These are phyloP conservation scores for Iberis amara DNA, from an alignment of 441 rosid genomes.

Conservation along the genomic window DNA sequence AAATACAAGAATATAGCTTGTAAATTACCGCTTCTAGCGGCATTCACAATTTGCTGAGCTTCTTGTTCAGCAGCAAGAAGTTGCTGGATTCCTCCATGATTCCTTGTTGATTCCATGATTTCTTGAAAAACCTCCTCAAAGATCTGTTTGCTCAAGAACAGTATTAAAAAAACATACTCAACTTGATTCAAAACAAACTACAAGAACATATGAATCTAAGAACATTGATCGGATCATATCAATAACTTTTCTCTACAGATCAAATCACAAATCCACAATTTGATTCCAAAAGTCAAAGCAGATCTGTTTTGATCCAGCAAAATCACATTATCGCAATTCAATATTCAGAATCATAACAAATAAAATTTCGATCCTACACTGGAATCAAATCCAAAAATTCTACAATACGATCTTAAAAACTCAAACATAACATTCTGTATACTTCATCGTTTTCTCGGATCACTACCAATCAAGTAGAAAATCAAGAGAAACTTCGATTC, in stretches of 20 bases:
- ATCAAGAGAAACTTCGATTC: no score
- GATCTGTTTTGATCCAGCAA: background rate
- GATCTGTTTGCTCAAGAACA: no score
- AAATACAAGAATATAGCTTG: background rate
- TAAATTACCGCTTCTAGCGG: conserved; percentile 48
- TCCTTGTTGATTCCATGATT: conserved; percentile 51
- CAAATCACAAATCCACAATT: background rate
- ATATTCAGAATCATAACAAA: background rate
- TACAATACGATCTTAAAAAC: no score
- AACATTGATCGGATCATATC: background rate
- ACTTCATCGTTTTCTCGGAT: no score
- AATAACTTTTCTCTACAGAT: background rate
- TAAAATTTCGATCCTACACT: background rate
- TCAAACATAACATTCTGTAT: no score
- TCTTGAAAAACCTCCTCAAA: conserved; percentile 6
- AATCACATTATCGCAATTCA: background rate
- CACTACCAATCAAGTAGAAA: no score
- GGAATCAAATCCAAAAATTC: background rate
- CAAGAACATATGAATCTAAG: no score
- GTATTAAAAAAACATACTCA: no score
- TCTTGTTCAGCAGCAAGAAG: conserved; percentile 83
- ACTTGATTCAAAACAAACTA: no score
- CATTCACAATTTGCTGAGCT: conserved; percentile 71
- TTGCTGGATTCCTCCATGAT: conserved; percentile 71
- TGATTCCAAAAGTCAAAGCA: conserved; percentile 5